Evolutionary conservation across 768 basidiomycete species (phyloP).

Genomic region (Pulveroboletus sp.): DNA sequence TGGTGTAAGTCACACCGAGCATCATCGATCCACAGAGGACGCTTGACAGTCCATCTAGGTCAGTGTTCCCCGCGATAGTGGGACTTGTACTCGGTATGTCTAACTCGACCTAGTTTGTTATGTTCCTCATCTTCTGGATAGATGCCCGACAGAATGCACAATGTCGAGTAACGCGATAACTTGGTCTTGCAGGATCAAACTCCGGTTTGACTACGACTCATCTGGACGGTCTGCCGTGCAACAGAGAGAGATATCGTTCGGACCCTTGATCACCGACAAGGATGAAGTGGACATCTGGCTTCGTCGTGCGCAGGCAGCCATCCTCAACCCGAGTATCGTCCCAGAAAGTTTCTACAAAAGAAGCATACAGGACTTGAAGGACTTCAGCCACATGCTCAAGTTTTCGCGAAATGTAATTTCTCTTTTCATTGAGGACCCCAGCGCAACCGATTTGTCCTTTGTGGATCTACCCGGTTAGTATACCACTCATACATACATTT

Average conservation of each 20-base stretch:
- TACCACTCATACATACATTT: background rate
- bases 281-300: conserved; percentile 37
- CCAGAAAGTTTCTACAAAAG: conserved; percentile 20
- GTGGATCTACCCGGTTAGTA: conserved; percentile 50
- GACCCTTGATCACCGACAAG: conserved; percentile 28
- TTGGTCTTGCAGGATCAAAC: conserved; percentile 44
- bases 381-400: conserved; percentile 17
- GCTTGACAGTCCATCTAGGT: conserved; percentile 35
- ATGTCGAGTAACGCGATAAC: conserved; percentile 37
- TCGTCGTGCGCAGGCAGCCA: conserved; percentile 44
- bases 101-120: background rate
- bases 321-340: conserved; percentile 30
- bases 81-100: conserved; percentile 53
- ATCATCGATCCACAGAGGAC: background rate
- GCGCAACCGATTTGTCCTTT: conserved; percentile 45
- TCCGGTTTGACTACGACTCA: conserved; percentile 33
- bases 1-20: conserved; percentile 35
- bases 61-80: conserved; percentile 56
- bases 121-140: conserved; percentile 14
- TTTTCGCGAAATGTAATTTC: conserved; percentile 53
- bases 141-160: conserved; percentile 52
- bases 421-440: conserved; percentile 41
- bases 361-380: conserved; percentile 24
- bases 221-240: conserved; percentile 20
- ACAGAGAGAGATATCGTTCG: conserved; percentile 22